A percentile compares a stretch with the other conserved stretches of the same genome.
These are phyloP conservation scores for Allomyces macrogynus DNA, from an alignment of 192 early-diverging fungal genomes.

Conservation along the genomic window DNA sequence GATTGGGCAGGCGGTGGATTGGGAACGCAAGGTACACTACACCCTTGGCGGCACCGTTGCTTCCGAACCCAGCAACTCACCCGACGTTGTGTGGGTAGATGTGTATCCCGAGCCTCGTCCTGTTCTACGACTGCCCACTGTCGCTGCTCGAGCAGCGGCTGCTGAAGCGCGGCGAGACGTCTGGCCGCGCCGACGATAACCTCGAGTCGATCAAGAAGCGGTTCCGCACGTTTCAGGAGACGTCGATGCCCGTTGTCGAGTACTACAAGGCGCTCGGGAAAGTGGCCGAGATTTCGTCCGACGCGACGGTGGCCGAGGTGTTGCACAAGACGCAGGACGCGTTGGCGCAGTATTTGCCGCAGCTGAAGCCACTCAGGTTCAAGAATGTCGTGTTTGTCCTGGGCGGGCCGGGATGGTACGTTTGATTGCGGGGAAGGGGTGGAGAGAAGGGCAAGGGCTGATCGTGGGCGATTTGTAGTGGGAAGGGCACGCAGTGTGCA, in stretches of 20 bases:
- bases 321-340: background rate
- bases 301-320: background rate
- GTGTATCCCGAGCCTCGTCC: conserved; percentile 17
- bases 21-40: conserved; percentile 13
- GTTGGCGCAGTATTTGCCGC: background rate
- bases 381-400: conserved; percentile 3
- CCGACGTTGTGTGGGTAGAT: background rate
- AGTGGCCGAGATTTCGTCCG: background rate
- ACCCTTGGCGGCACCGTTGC: too few species aligned
- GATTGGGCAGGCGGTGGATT: conserved; percentile 25
- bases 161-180: conserved; percentile 32
- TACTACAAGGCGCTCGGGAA: conserved; percentile 15
- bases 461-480: background rate
- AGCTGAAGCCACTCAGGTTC: background rate
- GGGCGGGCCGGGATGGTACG: conserved; percentile 1
- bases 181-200: conserved; percentile 32
- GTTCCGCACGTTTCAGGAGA: conserved; percentile 24
- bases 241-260: conserved; percentile 26
- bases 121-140: conserved; percentile 31
- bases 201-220: conserved; percentile 31
- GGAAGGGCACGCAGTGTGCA: conserved; percentile 35
- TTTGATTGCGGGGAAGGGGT: background rate
- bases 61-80: conserved; percentile 8
- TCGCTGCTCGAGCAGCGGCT: conserved; percentile 22
- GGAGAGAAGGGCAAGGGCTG: too few species aligned